These are phyloP conservation scores for Hyaloscypha variabilis DNA, from an alignment of 495 filamentous ascomycete species.

Conservation along the genomic window DNA sequence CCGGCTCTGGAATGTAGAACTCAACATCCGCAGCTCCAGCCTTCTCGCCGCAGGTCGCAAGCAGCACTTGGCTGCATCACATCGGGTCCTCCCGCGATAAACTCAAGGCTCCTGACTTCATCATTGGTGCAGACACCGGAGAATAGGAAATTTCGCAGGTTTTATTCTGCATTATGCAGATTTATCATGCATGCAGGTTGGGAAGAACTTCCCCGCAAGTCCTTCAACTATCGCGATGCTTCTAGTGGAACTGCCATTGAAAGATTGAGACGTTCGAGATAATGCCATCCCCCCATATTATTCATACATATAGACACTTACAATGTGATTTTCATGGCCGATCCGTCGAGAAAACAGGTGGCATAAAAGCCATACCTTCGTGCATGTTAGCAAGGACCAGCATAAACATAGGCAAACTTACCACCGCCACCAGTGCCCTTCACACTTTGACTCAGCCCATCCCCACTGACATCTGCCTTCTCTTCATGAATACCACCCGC, in stretches of 20 bases:
- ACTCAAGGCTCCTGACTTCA: background rate
- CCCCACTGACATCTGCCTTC: slow-evolving; percentile 16
- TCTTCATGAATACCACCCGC: slow-evolving; percentile 29
- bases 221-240: background rate
- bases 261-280: no score
- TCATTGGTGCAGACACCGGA: no score
- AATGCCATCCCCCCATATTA: background rate
- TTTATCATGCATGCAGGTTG: slow-evolving; percentile 5
- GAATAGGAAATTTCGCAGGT: no score
- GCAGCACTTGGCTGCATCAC: background rate
- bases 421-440: slow-evolving; percentile 28
- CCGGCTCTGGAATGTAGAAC: slow-evolving; percentile 7
- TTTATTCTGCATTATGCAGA: slow-evolving; percentile 11
- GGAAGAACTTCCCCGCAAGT: background rate
- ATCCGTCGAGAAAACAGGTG: slow-evolving; percentile 31
- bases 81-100: background rate
- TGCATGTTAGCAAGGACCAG: slow-evolving; percentile 4
- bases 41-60: background rate
- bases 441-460: slow-evolving; percentile 22
- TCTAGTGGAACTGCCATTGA: no score
- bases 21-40: background rate
- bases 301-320: slow-evolving; percentile 16
- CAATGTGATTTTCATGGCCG: slow-evolving; percentile 15
- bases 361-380: slow-evolving; percentile 36
- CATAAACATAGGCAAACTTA: slow-evolving; percentile 10